Evolutionary conservation across 805 yeast species (phyloP).

Genomic region (Cyberlindnera veronae): DNA sequence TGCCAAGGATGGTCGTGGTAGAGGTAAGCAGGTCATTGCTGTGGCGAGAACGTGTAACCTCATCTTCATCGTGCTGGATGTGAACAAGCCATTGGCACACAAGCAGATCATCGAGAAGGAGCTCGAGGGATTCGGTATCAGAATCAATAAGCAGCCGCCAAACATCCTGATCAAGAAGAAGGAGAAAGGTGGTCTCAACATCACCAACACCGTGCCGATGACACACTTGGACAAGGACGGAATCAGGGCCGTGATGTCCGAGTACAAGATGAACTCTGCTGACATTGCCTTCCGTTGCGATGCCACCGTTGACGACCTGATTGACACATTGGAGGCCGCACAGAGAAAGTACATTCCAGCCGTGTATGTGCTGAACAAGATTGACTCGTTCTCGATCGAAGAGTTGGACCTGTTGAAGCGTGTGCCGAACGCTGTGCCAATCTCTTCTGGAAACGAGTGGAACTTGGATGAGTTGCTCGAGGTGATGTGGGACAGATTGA

Average conservation of each 20-base stretch:
- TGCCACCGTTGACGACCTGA: constrained; percentile 95
- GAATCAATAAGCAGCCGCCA: constrained; percentile 90
- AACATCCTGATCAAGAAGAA: constrained; percentile 88
- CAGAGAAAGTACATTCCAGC: constrained; percentile 95
- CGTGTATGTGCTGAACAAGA: constrained; percentile 89
- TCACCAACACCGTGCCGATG: constrained; percentile 89
- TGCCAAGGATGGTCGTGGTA: constrained; percentile 87
- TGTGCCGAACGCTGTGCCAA: constrained; percentile 97
- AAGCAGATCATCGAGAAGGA: constrained; percentile 92
- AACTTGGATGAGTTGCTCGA: constrained; percentile 92
- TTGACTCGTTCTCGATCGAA: constrained; percentile 90
- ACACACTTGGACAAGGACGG: constrained; percentile 91
- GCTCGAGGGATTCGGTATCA: constrained; percentile 94
- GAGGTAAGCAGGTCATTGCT: constrained; percentile 96
- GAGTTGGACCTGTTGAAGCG: constrained; percentile 87
- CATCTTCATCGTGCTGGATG: constrained; percentile 91
- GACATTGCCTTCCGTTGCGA: constrained; percentile 96
- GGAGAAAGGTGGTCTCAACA: constrained; percentile 93
- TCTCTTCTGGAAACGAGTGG: constrained; percentile 95
- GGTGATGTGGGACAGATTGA: constrained; percentile 91
- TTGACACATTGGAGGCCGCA: constrained; percentile 88
- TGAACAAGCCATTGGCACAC: constrained; percentile 92
- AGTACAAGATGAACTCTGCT: constrained; percentile 92
- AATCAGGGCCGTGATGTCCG: constrained; percentile 93
- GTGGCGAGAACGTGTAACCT: constrained; percentile 98